Conservation (phyloP, 225 moss, liverwort and hornwort genomes). For the Physcomitrium patens region DNA sequence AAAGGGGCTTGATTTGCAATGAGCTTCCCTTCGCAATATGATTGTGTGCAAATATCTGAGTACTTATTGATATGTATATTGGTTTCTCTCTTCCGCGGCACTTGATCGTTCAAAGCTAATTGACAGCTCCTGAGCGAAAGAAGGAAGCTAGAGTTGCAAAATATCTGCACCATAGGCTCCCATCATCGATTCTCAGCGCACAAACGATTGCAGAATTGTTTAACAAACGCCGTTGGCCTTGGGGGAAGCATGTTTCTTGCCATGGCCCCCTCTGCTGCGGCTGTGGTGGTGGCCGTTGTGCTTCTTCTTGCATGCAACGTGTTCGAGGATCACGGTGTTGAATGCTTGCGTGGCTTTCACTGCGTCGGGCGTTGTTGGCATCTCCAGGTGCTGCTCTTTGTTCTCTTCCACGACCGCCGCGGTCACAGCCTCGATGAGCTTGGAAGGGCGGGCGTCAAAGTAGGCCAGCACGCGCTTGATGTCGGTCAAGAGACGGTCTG, state of each 20-base stretch:
- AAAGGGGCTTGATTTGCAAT: too few relatives aligned
- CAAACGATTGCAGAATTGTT: neutral
- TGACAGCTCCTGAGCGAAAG: too few relatives aligned
- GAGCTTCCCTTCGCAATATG: too few relatives aligned
- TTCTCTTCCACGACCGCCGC: slow-evolving; percentile 36
- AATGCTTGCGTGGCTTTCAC: slow-evolving; percentile 37
- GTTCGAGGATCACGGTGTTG: slow-evolving; percentile 14
- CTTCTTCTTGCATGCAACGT: slow-evolving; percentile 32
- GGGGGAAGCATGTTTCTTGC: slow-evolving; percentile 38
- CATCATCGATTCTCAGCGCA: too few relatives aligned
- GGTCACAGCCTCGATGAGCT: slow-evolving; percentile 47
- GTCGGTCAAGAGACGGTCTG: slow-evolving; percentile 51
- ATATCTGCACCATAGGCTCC: too few relatives aligned
- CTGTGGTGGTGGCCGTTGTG: slow-evolving; percentile 22
- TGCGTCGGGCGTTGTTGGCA: slow-evolving; percentile 19
- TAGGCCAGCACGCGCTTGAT: slow-evolving; percentile 43
- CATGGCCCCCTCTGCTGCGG: slow-evolving; percentile 26
- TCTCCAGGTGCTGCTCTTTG: neutral
- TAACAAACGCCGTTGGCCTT: slow-evolving; percentile 52
- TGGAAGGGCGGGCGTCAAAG: slow-evolving; percentile 45
- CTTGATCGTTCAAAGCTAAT: too few relatives aligned
- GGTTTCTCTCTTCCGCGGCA: too few relatives aligned
- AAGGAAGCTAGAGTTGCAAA: too few relatives aligned
- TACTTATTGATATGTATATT: too few relatives aligned
- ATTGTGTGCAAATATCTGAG: too few relatives aligned